phyloP scores from a whole-genome alignment of 257 asterid species.

The Gentiana dahurica region DNA sequence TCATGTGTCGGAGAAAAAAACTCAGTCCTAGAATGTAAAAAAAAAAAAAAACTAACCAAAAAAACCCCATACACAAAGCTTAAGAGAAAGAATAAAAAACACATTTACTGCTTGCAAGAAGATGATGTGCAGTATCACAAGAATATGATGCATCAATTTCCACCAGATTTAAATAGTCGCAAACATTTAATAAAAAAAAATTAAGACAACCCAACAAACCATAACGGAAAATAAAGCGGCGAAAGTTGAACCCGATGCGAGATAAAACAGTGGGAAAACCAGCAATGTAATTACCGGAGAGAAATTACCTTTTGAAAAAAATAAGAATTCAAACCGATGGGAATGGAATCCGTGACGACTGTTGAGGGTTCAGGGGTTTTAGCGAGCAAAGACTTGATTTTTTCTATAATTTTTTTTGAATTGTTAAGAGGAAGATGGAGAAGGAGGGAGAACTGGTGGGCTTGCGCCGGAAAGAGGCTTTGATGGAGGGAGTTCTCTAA shows the following conservation, averaged over 20 bases:
- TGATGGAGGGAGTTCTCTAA: slow-evolving; percentile 1
- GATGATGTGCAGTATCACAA: background rate
- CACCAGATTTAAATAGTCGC: background rate
- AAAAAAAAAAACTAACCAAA: background rate
- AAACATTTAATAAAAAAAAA: background rate
- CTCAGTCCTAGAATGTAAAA: background rate
- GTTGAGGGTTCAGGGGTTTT: slow-evolving; percentile 16
- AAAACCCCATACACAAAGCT: background rate
- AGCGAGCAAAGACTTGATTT: no score
- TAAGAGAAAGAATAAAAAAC: background rate
- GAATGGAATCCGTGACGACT: slow-evolving; percentile 4
- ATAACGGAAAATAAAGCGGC: slow-evolving; percentile 1
- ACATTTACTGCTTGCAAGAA: background rate
- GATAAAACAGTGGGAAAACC: background rate
- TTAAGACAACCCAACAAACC: background rate
- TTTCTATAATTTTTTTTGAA: slow-evolving; percentile 8
- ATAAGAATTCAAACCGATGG: slow-evolving; percentile 1
- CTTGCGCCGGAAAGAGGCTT: slow-evolving; percentile 8
- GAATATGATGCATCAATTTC: background rate
- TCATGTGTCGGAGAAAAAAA: no score
- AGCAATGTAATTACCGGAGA: background rate
- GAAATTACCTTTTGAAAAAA: slow-evolving; percentile 5
- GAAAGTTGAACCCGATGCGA: background rate
- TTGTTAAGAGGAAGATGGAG: slow-evolving; percentile 4
- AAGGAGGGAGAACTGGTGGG: slow-evolving; percentile 15